A percentile compares a stretch with the other conserved stretches of the same genome.
Evolutionary conservation across 495 filamentous ascomycete species (phyloP).

Genomic region (Bacidia rubella): DNA sequence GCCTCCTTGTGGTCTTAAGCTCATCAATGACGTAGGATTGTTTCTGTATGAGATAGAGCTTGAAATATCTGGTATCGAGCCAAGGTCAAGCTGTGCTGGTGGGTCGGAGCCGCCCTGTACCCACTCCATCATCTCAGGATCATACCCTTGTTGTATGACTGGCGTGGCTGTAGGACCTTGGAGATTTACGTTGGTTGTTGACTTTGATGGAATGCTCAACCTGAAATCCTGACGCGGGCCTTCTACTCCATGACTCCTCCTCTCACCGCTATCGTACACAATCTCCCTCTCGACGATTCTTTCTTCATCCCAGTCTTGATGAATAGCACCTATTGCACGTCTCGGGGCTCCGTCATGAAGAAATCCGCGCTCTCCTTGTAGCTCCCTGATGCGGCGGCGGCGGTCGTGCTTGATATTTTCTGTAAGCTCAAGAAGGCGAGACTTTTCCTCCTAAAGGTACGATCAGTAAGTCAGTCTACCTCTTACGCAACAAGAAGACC

Average conservation of each 20-base stretch:
- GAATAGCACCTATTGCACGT: conserved; percentile 16
- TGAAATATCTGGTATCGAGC: too few species aligned
- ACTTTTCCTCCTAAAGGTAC: conserved; percentile 63
- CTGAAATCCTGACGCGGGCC: too few species aligned
- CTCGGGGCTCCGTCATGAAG: conserved; percentile 21
- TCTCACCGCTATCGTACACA: conserved; percentile 31
- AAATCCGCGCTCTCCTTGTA: conserved; percentile 61
- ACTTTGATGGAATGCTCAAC: too few species aligned
- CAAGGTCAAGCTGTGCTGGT: too few species aligned
- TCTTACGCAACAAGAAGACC: conserved; percentile 15
- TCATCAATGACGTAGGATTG: too few species aligned
- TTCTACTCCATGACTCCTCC: neutral
- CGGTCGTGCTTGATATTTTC: conserved; percentile 69
- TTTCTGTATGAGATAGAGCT: too few species aligned
- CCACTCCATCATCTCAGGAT: too few species aligned
- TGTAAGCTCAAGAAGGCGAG: conserved; percentile 65
- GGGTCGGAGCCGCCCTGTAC: too few species aligned
- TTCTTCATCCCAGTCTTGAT: conserved; percentile 35
- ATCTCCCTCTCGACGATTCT: conserved; percentile 45
- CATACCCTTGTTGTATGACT: too few species aligned
- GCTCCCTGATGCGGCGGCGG: conserved; percentile 62
- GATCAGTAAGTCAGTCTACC: conserved; percentile 6
- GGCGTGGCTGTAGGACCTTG: too few species aligned
- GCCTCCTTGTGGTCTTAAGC: too few species aligned
- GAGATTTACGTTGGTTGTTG: too few species aligned